A percentile compares a stretch with the other conserved stretches of the same genome.
Evolutionary conservation across 2,329 filamentous ascomycete species (phyloP).

Genomic region (Pleoardoris graminearum): DNA sequence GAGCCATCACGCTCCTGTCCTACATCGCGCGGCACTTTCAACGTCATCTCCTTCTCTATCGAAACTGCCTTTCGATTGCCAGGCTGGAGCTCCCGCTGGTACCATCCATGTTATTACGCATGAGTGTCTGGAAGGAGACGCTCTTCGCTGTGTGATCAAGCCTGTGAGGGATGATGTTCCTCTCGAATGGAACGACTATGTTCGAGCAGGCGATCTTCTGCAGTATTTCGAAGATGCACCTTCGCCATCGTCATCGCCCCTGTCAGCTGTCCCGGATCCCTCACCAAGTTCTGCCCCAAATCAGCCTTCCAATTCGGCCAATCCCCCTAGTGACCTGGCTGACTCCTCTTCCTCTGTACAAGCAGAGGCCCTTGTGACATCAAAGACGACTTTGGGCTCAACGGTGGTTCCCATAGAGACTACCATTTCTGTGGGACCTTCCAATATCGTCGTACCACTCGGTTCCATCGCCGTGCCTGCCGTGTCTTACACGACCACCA

Average conservation of each 20-base stretch:
- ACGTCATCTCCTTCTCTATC: too few relatives aligned
- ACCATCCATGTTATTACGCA: constrained; percentile 17
- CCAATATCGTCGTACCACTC: not conserved
- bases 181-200: constrained; percentile 13
- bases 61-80: not conserved
- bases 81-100: not conserved
- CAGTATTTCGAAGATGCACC: not conserved
- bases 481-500: not conserved
- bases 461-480: not conserved
- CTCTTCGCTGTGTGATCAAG: constrained; percentile 14
- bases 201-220: constrained; percentile 14
- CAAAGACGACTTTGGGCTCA: not conserved
- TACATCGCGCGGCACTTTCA: too few relatives aligned
- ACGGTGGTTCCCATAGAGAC: not conserved
- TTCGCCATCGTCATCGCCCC: not conserved
- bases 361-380: not conserved
- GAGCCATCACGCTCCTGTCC: too few relatives aligned
- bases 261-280: not conserved
- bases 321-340: not conserved
- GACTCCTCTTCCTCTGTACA: not conserved
- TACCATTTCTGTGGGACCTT: not conserved
- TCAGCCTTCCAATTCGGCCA: not conserved
- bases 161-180: constrained; percentile 7
- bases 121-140: constrained; percentile 18
- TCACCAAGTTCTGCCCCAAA: not conserved